Conservation (phyloP, 2,329 filamentous ascomycete species). For the Trichophaea hybrida region DNA sequence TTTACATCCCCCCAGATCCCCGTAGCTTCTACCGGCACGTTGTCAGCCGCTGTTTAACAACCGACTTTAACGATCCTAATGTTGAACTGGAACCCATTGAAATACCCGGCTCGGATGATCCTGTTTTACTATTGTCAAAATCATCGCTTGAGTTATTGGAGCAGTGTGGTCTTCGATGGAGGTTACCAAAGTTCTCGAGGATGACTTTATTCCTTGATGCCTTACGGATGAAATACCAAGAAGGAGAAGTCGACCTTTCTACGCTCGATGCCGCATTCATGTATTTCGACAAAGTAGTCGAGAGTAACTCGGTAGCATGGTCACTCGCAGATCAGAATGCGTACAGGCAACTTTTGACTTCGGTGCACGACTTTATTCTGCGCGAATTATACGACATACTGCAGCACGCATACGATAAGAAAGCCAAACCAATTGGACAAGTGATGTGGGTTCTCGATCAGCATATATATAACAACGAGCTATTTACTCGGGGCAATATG, state of each 20-base stretch:
- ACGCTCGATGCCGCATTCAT: constrained; percentile 74
- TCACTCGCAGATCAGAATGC: constrained; percentile 35
- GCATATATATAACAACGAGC: constrained; percentile 65
- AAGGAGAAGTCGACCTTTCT: constrained; percentile 66
- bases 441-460: constrained; percentile 68
- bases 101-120: constrained; percentile 37
- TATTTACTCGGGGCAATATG: constrained; percentile 58
- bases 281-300: constrained; percentile 49
- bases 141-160: constrained; percentile 69
- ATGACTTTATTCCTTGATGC: constrained; percentile 74
- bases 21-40: constrained; percentile 52
- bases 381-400: constrained; percentile 80
- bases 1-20: constrained; percentile 65
- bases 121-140: constrained; percentile 50
- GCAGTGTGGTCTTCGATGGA: constrained; percentile 77
- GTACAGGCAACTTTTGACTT: constrained; percentile 61
- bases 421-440: constrained; percentile 64
- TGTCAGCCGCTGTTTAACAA: constrained; percentile 29
- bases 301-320: constrained; percentile 30
- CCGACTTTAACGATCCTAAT: constrained; percentile 42
- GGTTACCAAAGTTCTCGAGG: constrained; percentile 68
- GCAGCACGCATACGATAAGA: constrained; percentile 77
- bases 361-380: constrained; percentile 65
- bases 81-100: constrained; percentile 40
- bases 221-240: constrained; percentile 66